Evolutionary conservation across 2,329 filamentous ascomycete genomes (phyloP).

Genomic region (Fusarium sp.): DNA sequence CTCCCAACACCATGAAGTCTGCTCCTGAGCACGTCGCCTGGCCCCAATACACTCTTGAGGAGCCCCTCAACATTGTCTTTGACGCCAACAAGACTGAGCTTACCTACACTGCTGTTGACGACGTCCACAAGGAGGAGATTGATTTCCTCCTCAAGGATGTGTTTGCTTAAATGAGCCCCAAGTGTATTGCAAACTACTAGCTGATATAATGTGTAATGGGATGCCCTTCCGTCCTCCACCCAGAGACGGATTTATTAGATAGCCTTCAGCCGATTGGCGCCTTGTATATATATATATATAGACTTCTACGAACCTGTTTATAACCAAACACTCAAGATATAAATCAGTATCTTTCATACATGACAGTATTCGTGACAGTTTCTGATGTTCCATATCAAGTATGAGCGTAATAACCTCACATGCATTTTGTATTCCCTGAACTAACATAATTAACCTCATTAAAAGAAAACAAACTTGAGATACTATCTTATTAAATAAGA

Average conservation of each 20-base stretch:
- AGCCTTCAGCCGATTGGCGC: background rate
- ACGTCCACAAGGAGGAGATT: conserved; percentile 58
- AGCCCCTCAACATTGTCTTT: conserved; percentile 62
- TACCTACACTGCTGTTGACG: conserved; percentile 58
- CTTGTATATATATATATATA: conserved; percentile 12
- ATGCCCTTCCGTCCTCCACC: background rate
- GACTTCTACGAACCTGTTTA: background rate
- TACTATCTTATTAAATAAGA: background rate
- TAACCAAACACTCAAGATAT: background rate
- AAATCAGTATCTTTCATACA: background rate
- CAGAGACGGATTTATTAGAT: background rate
- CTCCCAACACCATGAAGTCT: conserved; percentile 12
- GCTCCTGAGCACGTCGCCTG: conserved; percentile 46
- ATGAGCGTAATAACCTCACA: background rate
- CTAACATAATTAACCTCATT: background rate
- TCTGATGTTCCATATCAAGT: background rate
- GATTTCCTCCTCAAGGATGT: conserved; percentile 50
- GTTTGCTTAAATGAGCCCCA: conserved; percentile 7
- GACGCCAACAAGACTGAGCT: conserved; percentile 59
- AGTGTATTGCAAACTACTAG: background rate
- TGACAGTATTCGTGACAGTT: background rate
- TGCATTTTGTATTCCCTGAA: background rate
- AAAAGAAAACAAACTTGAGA: background rate
- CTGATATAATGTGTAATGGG: conserved; percentile 13
- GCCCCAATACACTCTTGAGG: conserved; percentile 57